Base-by-base conservation (phyloP, 2,329 filamentous ascomycete species). In the Pseudogymnoascus sp. region DNA sequence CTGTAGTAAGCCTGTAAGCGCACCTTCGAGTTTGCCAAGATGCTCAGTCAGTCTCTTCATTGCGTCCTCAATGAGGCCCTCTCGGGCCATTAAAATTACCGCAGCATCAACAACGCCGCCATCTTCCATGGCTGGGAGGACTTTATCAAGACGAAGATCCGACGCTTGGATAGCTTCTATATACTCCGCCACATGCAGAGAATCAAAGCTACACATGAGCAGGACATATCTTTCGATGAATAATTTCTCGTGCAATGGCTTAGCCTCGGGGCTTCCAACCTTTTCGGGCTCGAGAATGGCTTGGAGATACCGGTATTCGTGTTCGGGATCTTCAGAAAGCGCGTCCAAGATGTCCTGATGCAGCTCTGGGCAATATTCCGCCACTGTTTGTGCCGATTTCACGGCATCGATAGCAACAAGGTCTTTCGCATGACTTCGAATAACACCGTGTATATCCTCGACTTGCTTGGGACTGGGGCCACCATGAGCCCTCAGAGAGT, bases 101-200 rank as follows among this genome's bases (percentile, higher is more conserved):
- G 92, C 93, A 4, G 93, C 96, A 77, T 99, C 95, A 54, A 99
- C 86, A 4, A 95, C 90, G 0, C 93, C 93, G 45, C 88, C 92
- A 67, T 89, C 85, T 75, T 99, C 96, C 81, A 99, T 92, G 0
- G 88, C 87, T 3, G 93, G 92, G 6, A 99, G 80, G 0, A 99
- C 82, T 62, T 86, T 83, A 11, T 95, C 90, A 0, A 99, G 82
- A 23, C 87, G 84, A 28, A 99, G 78, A 72, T 97, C 88, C 10
- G 89, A 87, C 2, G 88, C 87, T 69, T 92, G 90, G 2, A 96
- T 81, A 1, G 85, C 74, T 39, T 89, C 87, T 28, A 98, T 85
- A 74, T 95, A 99, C 63, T 92, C 88, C 2, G 90, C 90, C 1
- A 99, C 93, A 70, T 93, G 91, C 0, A 83, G 77, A 2, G 92